phyloP scores from a whole-genome alignment of 2,329 filamentous ascomycete species.

The Stenocarpella maydis region DNA sequence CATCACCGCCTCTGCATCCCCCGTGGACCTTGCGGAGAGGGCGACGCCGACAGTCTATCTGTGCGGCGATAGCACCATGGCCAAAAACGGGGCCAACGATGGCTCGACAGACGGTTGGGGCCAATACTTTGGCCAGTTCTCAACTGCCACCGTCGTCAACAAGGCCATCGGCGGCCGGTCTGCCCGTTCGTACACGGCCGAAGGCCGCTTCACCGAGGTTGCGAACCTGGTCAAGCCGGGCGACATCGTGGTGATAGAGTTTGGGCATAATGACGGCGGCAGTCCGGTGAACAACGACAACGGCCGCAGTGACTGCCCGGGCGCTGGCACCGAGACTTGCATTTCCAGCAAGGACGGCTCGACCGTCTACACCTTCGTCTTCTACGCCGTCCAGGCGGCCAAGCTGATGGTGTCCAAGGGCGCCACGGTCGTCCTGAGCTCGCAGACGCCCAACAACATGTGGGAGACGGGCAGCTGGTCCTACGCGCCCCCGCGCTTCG shows the following conservation, averaged over 20 bases:
- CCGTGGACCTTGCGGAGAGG: slow-evolving; percentile 36
- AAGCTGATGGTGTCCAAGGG: slow-evolving; percentile 57
- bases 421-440: slow-evolving; percentile 66
- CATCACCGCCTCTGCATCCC: slow-evolving; percentile 34
- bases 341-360: slow-evolving; percentile 44
- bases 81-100: slow-evolving; percentile 49
- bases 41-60: slow-evolving; percentile 54
- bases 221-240: slow-evolving; percentile 56
- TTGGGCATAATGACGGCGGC: slow-evolving; percentile 76
- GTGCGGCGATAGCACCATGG: slow-evolving; percentile 65
- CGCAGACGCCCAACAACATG: slow-evolving; percentile 67
- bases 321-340: slow-evolving; percentile 61
- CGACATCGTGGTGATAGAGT: slow-evolving; percentile 74
- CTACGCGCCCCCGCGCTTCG: slow-evolving; percentile 61
- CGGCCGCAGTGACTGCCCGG: slow-evolving; percentile 65
- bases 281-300: slow-evolving; percentile 62
- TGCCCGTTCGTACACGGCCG: slow-evolving; percentile 68
- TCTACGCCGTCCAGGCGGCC: slow-evolving; percentile 42
- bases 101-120: slow-evolving; percentile 63
- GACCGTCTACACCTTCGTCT: slow-evolving; percentile 44
- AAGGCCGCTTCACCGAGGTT: slow-evolving; percentile 67
- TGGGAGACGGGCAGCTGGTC: slow-evolving; percentile 64
- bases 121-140: slow-evolving; percentile 60
- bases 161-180: slow-evolving; percentile 69
- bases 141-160: slow-evolving; percentile 61